These are phyloP conservation scores for Cynara cardunculus DNA, from an alignment of 129 eudicot species.

Conservation along the genomic window DNA sequence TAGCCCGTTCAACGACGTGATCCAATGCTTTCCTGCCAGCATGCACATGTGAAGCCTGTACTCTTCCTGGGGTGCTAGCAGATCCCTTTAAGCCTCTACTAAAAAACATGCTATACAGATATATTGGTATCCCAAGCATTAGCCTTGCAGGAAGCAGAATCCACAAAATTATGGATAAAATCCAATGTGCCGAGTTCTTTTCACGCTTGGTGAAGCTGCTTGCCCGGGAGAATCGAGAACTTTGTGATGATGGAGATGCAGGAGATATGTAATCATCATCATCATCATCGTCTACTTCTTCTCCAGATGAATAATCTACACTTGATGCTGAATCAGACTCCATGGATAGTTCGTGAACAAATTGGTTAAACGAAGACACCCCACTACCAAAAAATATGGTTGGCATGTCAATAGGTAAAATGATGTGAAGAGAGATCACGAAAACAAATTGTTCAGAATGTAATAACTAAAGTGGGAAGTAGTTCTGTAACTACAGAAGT, in stretches of 20 bases:
- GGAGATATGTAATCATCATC: constrained; percentile 51
- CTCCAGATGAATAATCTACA: constrained; percentile 80
- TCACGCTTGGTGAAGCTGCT: constrained; percentile 54
- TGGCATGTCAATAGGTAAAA: constrained; percentile 1
- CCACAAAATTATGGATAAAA: constrained; percentile 52
- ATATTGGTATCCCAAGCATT: constrained; percentile 51
- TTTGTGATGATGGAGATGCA: constrained; percentile 67
- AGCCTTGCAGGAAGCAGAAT: constrained; percentile 66
- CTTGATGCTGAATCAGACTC: constrained; percentile 83
- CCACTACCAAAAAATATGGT: constrained; percentile 53
- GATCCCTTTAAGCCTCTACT: constrained; percentile 38
- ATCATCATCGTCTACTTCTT: constrained; percentile 33
- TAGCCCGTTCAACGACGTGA: constrained; percentile 69
- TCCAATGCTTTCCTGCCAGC: constrained; percentile 58
- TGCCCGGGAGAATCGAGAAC: constrained; percentile 64
- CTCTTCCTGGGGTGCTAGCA: constrained; percentile 21
- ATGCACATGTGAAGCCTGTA: constrained; percentile 25
- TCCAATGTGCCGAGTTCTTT: constrained; percentile 41
- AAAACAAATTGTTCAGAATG: not conserved
- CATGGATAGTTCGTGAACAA: constrained; percentile 79
- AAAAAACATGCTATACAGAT: constrained; percentile 34
- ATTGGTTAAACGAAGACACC: constrained; percentile 91
- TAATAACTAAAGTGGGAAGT: not conserved
- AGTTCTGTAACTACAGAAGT: not conserved
- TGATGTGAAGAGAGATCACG: not conserved